Conservation (phyloP, 352 stramenopile genomes). For the Pythium sp. region DNA sequence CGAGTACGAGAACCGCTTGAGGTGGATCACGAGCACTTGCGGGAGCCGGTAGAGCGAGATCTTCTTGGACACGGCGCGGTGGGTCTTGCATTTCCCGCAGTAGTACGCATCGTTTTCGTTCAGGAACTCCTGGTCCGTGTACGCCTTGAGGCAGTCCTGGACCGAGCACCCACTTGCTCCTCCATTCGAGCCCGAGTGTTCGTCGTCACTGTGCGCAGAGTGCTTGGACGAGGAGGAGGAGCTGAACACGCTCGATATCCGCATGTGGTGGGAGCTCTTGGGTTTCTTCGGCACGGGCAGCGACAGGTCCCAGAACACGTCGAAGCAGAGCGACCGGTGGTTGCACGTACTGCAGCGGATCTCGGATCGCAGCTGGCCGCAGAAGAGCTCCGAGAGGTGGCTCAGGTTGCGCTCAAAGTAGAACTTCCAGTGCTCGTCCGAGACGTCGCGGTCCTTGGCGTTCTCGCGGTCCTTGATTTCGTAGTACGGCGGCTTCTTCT, state of each 20-base stretch:
- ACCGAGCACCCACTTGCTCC: constrained; percentile 32
- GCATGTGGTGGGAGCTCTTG: constrained; percentile 35
- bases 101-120: constrained; percentile 70
- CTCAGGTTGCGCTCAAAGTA: constrained; percentile 68
- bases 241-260: constrained; percentile 35
- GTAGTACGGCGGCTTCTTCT: constrained; percentile 68
- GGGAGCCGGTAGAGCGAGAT: constrained; percentile 77
- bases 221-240: constrained; percentile 19
- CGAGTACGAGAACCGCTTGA: constrained; percentile 89
- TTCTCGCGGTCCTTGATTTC: constrained; percentile 63
- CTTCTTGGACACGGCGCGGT: constrained; percentile 67
- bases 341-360: constrained; percentile 73
- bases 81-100: constrained; percentile 69
- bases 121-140: constrained; percentile 67
- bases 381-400: constrained; percentile 77
- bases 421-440: constrained; percentile 87
- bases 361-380: constrained; percentile 74
- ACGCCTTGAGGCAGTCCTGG: constrained; percentile 68
- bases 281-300: constrained; percentile 65
- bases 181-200: background rate
- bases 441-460: constrained; percentile 57
- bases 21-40: constrained; percentile 83
- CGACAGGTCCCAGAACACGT: constrained; percentile 85
- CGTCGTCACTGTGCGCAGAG: constrained; percentile 7
- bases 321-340: constrained; percentile 75